These are phyloP conservation scores for Ustilago esculenta DNA, from an alignment of 1,284 basidiomycete species.

Conservation along the genomic window DNA sequence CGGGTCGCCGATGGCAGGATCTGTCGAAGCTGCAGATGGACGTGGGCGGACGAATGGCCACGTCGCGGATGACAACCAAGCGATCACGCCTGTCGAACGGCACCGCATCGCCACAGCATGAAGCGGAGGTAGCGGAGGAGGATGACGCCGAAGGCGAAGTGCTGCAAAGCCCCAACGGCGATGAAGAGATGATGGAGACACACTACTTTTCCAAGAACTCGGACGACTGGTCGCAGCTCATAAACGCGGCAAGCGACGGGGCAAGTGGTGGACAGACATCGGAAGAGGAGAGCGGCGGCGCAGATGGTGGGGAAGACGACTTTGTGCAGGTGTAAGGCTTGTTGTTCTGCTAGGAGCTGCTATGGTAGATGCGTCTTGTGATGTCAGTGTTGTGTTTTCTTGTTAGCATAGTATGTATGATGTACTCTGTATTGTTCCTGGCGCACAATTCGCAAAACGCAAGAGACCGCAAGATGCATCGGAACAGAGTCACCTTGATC, in stretches of 20 bases:
- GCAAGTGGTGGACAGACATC: neutral
- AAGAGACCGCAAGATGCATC: too few relatives aligned
- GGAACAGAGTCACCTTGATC: too few relatives aligned
- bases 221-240: slow-evolving; percentile 45
- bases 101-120: slow-evolving; percentile 5
- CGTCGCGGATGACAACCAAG: slow-evolving; percentile 3
- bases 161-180: slow-evolving; percentile 19
- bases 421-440: neutral
- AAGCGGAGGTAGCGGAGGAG: neutral
- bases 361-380: too few relatives aligned
- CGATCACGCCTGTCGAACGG: slow-evolving; percentile 28
- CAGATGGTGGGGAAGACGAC: slow-evolving; percentile 24
- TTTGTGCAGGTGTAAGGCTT: slow-evolving; percentile 36
- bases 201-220: slow-evolving; percentile 22
- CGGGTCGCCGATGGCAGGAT: slow-evolving; percentile 39
- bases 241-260: neutral
- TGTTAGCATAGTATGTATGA: neutral
- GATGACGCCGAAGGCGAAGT: slow-evolving; percentile 11
- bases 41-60: slow-evolving; percentile 3
- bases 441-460: too few relatives aligned
- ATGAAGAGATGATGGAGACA: slow-evolving; percentile 27
- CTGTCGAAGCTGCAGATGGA: slow-evolving; percentile 16
- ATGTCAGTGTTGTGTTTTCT: too few relatives aligned
- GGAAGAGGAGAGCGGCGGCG: too few relatives aligned
- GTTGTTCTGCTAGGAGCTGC: too few relatives aligned